Base-by-base conservation (phyloP, 768 basidiomycete species). In the Lactifluus piperatus region DNA sequence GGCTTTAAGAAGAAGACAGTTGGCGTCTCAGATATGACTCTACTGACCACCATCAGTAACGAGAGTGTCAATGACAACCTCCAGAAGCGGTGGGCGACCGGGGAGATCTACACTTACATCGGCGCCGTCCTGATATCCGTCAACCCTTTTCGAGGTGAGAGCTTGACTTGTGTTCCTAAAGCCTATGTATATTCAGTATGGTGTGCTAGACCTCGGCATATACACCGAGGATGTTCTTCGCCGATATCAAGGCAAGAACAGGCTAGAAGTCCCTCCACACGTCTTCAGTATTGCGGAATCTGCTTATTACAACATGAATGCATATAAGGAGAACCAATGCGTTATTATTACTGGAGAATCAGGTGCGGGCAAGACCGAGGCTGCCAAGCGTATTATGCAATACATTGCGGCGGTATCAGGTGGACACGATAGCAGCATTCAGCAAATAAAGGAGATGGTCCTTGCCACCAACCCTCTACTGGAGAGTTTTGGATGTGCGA, bases 1-100 rank as follows among this genome's bases (percentile, higher is more conserved):
- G 94, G 94, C 5, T 99, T 99, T 81, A 97, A 97, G 86, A 99
- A 97, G 85, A 97, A 97, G 76, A 88, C 91, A 73, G 87, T 94
- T 62, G 97, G 97, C 56, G 95, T 99, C 58, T 85, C 91, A 44
- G 97, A 99, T 79, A 99, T 99, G 97, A 99, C 97, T 9, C 76
- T 99, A 62, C 76, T 99, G 58, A 89, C 91, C 24, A 95, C 91
- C 51, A 97, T 98, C 78, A 93, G 90, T 71, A 97, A 99, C 72
- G 95, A 98, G 68, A 86, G 85, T 65, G 85, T 99, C 81, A 98
- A 99, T 71, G 93, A 97, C 53, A 99, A 99, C 71, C 79, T 99
- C 62, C 86, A 97, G 80, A 94, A 95, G 74, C 83, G 97, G 63
- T 98, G 91, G 88, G 86, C 83, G 58, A 94, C 86, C 66, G 88